phyloP scores from a whole-genome alignment of 2,329 filamentous ascomycete species.

The Cladosporium halotolerans region DNA sequence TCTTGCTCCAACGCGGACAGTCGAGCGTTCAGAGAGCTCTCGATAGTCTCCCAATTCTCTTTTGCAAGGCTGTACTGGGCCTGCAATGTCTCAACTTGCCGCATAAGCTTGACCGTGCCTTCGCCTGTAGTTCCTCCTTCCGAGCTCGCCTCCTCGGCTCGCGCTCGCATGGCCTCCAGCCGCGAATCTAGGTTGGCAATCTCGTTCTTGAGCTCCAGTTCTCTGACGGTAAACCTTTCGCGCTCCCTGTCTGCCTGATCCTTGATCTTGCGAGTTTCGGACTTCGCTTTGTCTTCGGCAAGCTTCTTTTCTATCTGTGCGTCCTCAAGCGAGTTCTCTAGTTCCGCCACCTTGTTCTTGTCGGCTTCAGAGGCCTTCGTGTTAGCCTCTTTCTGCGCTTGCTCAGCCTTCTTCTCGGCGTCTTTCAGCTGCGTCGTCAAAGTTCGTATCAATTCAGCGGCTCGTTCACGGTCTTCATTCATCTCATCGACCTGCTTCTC shows the following conservation, averaged over 20 bases:
- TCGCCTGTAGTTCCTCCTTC: conserved; percentile 57
- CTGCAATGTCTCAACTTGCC: conserved; percentile 92
- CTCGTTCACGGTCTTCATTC: conserved; percentile 28
- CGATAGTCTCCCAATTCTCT: conserved; percentile 96
- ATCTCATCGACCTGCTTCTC: conserved; percentile 35
- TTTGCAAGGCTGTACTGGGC: conserved; percentile 91
- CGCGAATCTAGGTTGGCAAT: conserved; percentile 73
- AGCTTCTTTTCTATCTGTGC: conserved; percentile 70
- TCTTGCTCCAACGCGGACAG: conserved; percentile 79
- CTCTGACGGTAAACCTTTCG: conserved; percentile 61
- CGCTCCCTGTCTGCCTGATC: conserved; percentile 67
- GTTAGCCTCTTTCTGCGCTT: conserved; percentile 60
- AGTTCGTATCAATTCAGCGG: conserved; percentile 58
- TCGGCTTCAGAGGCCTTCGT: conserved; percentile 64
- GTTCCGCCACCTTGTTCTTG: conserved; percentile 47
- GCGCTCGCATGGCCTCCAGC: conserved; percentile 75
- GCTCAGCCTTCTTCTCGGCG: conserved; percentile 60
- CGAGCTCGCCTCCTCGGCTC: conserved; percentile 84
- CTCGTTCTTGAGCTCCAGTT: conserved; percentile 77
- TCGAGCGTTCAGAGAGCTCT: conserved; percentile 73
- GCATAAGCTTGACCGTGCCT: conserved; percentile 60
- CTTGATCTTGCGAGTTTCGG: conserved; percentile 64
- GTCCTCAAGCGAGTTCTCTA: conserved; percentile 60
- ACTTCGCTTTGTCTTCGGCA: conserved; percentile 61
- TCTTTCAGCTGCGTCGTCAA: conserved; percentile 64